These are phyloP conservation scores for Euptelea pleiosperma DNA, from an alignment of 164 flowering plant species.

Conservation along the genomic window DNA sequence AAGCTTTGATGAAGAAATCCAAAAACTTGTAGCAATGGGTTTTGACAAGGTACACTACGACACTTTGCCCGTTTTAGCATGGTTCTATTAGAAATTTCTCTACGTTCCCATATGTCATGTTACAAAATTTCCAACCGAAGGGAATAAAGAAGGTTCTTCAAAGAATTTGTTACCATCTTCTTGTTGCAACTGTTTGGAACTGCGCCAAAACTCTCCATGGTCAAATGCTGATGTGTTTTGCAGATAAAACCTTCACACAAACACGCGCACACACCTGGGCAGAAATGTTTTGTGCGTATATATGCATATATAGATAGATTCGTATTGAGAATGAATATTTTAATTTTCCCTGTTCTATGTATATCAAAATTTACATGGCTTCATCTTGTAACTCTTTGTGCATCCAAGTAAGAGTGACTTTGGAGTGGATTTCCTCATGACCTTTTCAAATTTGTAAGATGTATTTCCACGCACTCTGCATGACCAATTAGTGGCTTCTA, in stretches of 20 bases:
- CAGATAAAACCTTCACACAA: background rate
- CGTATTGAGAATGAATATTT: no score
- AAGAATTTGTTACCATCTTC: background rate
- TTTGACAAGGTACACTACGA: conserved; percentile 67
- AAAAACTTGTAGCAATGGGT: conserved; percentile 88
- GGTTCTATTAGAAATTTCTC: background rate
- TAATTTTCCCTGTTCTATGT: no score
- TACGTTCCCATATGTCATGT: no score
- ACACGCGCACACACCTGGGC: background rate
- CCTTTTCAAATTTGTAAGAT: background rate
- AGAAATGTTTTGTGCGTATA: no score
- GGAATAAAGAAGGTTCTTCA: no score
- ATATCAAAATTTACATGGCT: no score
- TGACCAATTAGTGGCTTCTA: conserved; percentile 1
- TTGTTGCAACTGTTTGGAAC: background rate
- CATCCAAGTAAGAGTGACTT: background rate
- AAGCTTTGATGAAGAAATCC: conserved; percentile 57
- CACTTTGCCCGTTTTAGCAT: background rate
- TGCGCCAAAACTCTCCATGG: background rate
- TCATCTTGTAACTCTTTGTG: no score
- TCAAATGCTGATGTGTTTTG: background rate
- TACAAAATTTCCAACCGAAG: no score
- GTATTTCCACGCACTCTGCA: background rate
- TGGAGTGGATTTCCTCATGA: background rate
- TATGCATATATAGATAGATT: no score